Percentiles rank a stretch among this genome's conserved stretches.
Evolutionary conservation across 176 grass and related monocot species (phyloP).

Genomic region (Aegilops tauschii): DNA sequence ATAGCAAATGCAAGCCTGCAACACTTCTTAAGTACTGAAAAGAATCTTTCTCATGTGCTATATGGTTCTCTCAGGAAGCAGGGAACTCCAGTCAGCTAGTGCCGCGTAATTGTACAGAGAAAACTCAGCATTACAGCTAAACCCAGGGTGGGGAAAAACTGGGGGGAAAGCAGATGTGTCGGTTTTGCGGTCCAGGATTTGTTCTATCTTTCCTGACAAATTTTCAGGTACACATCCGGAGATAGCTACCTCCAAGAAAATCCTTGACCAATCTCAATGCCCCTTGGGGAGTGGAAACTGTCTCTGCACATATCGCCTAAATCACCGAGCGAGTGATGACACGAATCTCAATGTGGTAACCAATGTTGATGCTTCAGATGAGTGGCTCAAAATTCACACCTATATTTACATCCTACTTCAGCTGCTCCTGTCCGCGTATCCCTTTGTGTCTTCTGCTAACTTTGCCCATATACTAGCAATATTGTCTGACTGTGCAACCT

Average conservation of each 20-base stretch:
- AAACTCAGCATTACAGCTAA: slow-evolving; percentile 21
- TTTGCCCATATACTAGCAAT: slow-evolving; percentile 69
- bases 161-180: neutral
- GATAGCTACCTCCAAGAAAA: slow-evolving; percentile 21
- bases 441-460: slow-evolving; percentile 72
- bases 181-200: neutral
- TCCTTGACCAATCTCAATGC: neutral
- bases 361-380: slow-evolving; percentile 9
- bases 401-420: slow-evolving; percentile 54
- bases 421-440: slow-evolving; percentile 26
- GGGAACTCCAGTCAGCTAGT: neutral
- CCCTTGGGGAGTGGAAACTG: neutral
- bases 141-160: neutral
- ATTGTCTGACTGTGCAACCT: slow-evolving; percentile 65
- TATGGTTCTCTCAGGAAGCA: neutral
- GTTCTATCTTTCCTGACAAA: slow-evolving; percentile 1
- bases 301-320: slow-evolving; percentile 13
- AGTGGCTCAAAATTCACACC: slow-evolving; percentile 21
- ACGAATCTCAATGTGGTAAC: slow-evolving; percentile 25
- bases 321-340: neutral
- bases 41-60: neutral
- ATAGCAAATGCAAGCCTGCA: neutral
- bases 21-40: neutral
- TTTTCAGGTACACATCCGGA: neutral
- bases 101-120: slow-evolving; percentile 24